Base-by-base conservation (phyloP, 75 land plant species). In the Azolla pinnata region DNA sequence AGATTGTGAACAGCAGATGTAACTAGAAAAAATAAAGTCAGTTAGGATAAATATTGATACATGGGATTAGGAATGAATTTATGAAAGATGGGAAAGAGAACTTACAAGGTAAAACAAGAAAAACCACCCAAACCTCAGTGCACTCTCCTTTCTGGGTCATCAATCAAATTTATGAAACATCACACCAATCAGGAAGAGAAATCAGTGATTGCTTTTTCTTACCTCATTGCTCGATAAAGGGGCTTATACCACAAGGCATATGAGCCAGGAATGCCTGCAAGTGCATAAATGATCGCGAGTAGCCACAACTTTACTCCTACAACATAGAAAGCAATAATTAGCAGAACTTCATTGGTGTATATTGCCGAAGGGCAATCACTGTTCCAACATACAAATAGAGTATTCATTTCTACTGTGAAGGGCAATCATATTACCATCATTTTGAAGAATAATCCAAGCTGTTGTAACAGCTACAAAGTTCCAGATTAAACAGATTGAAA, bases 201-300 rank as follows among this genome's bases (percentile, higher is more conserved):
- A 23, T 2, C 29, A 52, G 24, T 10, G 10, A 4, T 52, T 52
- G 12, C 54, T 21, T 23, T 18, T 29, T 3, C 21, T 20, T 79
- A 90, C 97, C 97, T 88, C 89, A 82, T 88, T 19, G 95, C 97
- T 48, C 83, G 80, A 74, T 91, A 91, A 34, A 91, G 81, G 31
- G 97, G 97, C 46, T 85, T 79, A 65, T 92, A 92, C 97, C 97
- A 92, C 67, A 85, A 62, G 5, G 85, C 83, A 76, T 92, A 85
- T 18, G 86, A 85, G 27, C 85, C 85, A 50, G 90, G 97, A 64
- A 81, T 65, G n/a, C 95, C 95, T 7, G 84, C 55, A 45, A 92
- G 33, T 48, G 76, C 56, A 66, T 88, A 92, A 59, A 92, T 85
- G 32, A 92, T 70, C 17, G 96, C 77, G 48, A 92, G 77, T 54